Conservation (phyloP, 306 rosid genomes). For the Lablab purpureus region DNA sequence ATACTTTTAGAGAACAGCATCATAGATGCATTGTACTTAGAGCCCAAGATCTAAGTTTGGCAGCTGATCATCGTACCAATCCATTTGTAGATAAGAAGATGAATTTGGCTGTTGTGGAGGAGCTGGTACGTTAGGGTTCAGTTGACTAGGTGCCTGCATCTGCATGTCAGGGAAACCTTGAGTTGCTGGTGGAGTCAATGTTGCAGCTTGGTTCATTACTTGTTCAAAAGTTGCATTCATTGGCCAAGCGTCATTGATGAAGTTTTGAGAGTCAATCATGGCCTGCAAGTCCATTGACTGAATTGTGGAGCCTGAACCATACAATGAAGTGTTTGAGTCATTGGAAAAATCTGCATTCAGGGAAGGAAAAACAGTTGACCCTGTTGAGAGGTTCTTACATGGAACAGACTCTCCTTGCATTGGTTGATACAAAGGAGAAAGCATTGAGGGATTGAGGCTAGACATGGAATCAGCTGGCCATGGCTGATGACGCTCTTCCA, state of each 20-base stretch:
- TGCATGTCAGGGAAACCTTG: neutral
- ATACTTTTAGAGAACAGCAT: neutral
- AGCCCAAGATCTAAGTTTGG: neutral
- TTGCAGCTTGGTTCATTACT: neutral
- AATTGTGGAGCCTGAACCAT: neutral
- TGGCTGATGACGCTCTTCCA: neutral
- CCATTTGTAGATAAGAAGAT: neutral
- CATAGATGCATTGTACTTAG: neutral
- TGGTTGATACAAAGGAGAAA: neutral
- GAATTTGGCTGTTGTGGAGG: neutral
- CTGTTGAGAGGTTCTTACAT: neutral
- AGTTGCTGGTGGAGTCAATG: neutral
- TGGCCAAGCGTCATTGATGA: neutral
- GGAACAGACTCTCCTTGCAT: neutral
- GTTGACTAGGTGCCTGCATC: neutral
- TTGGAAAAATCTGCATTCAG: neutral
- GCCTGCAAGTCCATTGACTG: conserved; percentile 10
- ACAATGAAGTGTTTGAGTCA: neutral
- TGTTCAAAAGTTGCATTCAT: neutral
- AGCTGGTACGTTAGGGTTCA: neutral
- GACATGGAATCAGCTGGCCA: too few relatives aligned
- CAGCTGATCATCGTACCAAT: neutral
- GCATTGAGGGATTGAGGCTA: neutral
- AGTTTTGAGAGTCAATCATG: neutral
- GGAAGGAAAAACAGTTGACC: neutral